A percentile compares a stretch with the other conserved stretches of the same genome.
Conservation (phyloP, 2,329 filamentous ascomycete species). For the Sarocladium oryzae region DNA sequence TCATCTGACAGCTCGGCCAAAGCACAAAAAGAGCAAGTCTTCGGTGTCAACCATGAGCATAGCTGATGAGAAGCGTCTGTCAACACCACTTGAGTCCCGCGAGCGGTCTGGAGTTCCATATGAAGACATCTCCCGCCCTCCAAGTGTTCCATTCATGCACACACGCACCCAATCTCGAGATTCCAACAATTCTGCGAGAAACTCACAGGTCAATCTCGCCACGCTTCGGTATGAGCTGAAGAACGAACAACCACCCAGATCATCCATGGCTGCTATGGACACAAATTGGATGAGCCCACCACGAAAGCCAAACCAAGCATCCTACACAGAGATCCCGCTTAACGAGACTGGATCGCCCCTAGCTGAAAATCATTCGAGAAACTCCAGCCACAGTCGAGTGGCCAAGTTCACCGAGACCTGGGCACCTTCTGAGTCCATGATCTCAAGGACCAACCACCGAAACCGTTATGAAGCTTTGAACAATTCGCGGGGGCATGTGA, state of each 20-base stretch:
- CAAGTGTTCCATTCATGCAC: constrained; percentile 70
- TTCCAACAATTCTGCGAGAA: constrained; percentile 42
- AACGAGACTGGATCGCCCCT: constrained; percentile 28
- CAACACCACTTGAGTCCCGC: constrained; percentile 35
- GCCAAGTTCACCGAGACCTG: constrained; percentile 49
- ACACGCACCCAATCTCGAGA: constrained; percentile 61
- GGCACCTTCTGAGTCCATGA: constrained; percentile 47
- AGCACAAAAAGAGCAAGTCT: constrained; percentile 69
- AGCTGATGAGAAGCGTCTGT: constrained; percentile 54
- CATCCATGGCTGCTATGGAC: constrained; percentile 36
- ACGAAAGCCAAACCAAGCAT: constrained; percentile 30
- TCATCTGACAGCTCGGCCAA: constrained; percentile 65
- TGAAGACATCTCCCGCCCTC: constrained; percentile 40
- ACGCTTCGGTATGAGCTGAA: constrained; percentile 48
- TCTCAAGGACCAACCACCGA: constrained; percentile 48
- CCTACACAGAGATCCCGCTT: constrained; percentile 45
- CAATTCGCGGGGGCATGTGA: constrained; percentile 25
- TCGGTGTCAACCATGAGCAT: constrained; percentile 43
- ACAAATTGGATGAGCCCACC: constrained; percentile 40
- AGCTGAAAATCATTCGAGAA: constrained; percentile 17
- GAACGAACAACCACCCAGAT: constrained; percentile 32
- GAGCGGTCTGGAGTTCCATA: constrained; percentile 37
- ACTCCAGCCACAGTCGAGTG: constrained; percentile 27
- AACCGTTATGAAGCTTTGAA: constrained; percentile 35
- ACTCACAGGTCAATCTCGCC: constrained; percentile 49